Evolutionary conservation across 805 yeast genomes (phyloP).

Genomic region (Wickerhamiella musiphila): DNA sequence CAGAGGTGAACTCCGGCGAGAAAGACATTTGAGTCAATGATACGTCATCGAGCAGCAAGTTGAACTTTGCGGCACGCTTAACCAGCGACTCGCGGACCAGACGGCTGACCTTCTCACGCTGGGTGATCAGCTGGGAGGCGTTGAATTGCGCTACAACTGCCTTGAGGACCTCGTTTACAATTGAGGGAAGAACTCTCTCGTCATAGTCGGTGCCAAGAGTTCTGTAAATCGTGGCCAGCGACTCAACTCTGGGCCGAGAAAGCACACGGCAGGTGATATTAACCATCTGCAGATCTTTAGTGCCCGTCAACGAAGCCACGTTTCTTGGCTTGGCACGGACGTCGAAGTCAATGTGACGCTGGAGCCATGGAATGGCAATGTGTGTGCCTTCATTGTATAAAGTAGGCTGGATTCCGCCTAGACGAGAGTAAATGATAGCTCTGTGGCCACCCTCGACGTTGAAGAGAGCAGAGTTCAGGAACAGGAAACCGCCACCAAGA

Average conservation of each 20-base stretch:
- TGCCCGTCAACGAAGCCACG: conserved; percentile 90
- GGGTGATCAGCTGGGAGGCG: conserved; percentile 96
- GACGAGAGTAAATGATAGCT: conserved; percentile 81
- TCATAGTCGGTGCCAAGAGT: conserved; percentile 91
- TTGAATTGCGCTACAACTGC: conserved; percentile 96
- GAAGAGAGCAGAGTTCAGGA: conserved; percentile 40
- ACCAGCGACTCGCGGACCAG: conserved; percentile 80
- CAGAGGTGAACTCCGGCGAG: conserved; percentile 92
- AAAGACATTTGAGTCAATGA: conserved; percentile 94
- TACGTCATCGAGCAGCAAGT: conserved; percentile 80
- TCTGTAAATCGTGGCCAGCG: conserved; percentile 73
- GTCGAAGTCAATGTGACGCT: conserved; percentile 81
- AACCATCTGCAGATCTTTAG: conserved; percentile 97
- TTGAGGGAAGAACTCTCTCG: conserved; percentile 93
- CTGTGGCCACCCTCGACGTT: conserved; percentile 98
- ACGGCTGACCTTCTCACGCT: conserved; percentile 88
- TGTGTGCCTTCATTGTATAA: conserved; percentile 93
- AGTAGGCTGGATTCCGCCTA: conserved; percentile 65
- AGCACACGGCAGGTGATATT: conserved; percentile 97
- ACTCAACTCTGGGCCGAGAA: conserved; percentile 64
- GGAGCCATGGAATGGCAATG: conserved; percentile 84
- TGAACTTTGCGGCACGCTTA: conserved; percentile 81
- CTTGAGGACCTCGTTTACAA: conserved; percentile 91
- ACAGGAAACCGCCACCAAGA: conserved; percentile 39
- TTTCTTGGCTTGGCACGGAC: conserved; percentile 95